Percentiles rank a stretch among this genome's conserved stretches.
phyloP scores from a whole-genome alignment of 257 asterid species.

The Fraxinus pennsylvanica region DNA sequence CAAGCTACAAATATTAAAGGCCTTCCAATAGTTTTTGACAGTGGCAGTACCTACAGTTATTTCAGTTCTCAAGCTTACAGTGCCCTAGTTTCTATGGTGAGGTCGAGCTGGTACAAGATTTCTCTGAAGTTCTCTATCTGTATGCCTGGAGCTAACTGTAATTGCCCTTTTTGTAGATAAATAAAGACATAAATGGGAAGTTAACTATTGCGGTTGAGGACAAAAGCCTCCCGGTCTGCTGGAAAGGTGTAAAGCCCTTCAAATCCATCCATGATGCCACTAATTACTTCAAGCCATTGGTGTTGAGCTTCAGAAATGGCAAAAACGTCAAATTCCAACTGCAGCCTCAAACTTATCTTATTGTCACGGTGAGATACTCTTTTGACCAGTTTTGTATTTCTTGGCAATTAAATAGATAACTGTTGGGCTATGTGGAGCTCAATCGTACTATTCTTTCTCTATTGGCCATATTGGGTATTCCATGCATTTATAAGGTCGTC shows the following conservation, averaged over 20 bases:
- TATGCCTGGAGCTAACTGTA: background rate
- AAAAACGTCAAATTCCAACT: conserved; percentile 59
- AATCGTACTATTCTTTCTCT: background rate
- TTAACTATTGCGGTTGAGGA: conserved; percentile 55
- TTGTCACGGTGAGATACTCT: conserved; percentile 55
- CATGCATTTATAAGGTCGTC: background rate
- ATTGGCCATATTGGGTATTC: background rate
- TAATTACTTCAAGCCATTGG: conserved; percentile 67
- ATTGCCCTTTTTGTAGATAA: conserved; percentile 44
- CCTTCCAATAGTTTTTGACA: conserved; percentile 55
- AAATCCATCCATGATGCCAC: conserved; percentile 52
- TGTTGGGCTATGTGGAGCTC: background rate
- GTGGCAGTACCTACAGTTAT: conserved; percentile 76
- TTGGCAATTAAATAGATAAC: background rate
- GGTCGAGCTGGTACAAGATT: background rate
- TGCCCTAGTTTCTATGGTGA: conserved; percentile 48
- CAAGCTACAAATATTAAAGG: conserved; percentile 47
- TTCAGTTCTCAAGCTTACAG: conserved; percentile 52
- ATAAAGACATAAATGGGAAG: conserved; percentile 35
- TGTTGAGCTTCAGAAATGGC: conserved; percentile 47
- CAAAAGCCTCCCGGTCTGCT: conserved; percentile 72
- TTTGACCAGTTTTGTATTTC: background rate
- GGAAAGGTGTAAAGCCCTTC: conserved; percentile 75
- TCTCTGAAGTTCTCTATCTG: conserved; percentile 5
- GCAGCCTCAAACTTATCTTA: conserved; percentile 63